These are phyloP conservation scores for Candida sphagnicola DNA, from an alignment of 805 yeast genomes.

Conservation along the genomic window DNA sequence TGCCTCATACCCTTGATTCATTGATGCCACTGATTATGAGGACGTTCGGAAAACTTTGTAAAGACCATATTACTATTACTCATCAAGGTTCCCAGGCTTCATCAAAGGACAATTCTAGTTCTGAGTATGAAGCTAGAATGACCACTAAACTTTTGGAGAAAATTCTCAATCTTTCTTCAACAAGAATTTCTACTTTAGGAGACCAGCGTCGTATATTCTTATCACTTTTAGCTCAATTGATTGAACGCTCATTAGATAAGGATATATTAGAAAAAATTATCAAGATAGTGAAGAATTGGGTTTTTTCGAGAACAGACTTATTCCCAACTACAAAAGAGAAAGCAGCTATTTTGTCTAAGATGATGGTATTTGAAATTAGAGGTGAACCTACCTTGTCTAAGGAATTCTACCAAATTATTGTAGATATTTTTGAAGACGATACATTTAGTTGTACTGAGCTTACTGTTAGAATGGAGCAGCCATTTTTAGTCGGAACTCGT, in stretches of 20 bases:
- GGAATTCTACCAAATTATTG: conserved; percentile 79
- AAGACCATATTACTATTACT: conserved; percentile 73
- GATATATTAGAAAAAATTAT: conserved; percentile 71
- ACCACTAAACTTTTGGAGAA: conserved; percentile 74
- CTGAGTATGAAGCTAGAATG: conserved; percentile 74
- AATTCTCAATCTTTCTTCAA: conserved; percentile 70
- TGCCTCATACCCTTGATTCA: conserved; percentile 72
- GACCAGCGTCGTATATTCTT: conserved; percentile 90
- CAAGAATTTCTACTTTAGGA: conserved; percentile 81
- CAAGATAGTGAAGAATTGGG: conserved; percentile 82
- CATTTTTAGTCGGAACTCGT: conserved; percentile 91
- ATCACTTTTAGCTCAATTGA: conserved; percentile 80
- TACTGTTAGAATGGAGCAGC: conserved; percentile 93
- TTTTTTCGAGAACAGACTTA: conserved; percentile 72
- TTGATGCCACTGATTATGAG: conserved; percentile 75
- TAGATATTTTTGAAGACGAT: conserved; percentile 82
- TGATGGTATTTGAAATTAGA: conserved; percentile 87
- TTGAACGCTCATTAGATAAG: conserved; percentile 82
- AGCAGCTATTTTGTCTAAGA: conserved; percentile 87
- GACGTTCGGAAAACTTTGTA: conserved; percentile 83
- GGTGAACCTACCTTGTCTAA: conserved; percentile 78
- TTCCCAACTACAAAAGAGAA: conserved; percentile 96
- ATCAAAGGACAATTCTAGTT: conserved; percentile 26
- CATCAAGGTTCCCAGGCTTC: conserved; percentile 41
- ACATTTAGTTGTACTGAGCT: conserved; percentile 78